These are phyloP conservation scores for Neurospora africana DNA, from an alignment of 495 filamentous ascomycete species.

Conservation along the genomic window DNA sequence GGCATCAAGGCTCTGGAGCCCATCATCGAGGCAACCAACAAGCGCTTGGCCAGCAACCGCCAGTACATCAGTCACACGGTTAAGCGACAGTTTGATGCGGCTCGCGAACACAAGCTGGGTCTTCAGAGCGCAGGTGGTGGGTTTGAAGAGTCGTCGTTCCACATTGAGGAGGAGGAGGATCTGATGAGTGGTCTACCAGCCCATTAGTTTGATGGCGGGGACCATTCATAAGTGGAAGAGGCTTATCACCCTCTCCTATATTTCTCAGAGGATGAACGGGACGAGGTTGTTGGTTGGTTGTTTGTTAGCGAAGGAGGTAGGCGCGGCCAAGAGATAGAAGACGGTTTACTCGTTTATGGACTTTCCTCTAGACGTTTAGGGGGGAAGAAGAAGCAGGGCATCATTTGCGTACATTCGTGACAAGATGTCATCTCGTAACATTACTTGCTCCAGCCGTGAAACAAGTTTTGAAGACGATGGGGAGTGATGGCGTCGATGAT, in stretches of 20 bases:
- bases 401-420: background rate
- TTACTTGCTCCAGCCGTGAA: background rate
- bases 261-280: background rate
- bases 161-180: background rate
- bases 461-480: background rate
- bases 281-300: background rate
- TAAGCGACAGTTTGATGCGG: slow-evolving; percentile 24
- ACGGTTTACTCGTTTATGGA: background rate
- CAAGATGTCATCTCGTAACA: background rate
- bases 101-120: background rate
- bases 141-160: background rate
- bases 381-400: background rate
- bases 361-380: background rate
- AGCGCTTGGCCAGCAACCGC: slow-evolving; percentile 45
- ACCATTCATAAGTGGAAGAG: background rate
- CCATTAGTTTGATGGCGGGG: background rate
- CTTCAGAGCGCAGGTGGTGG: background rate
- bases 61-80: slow-evolving; percentile 46
- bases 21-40: slow-evolving; percentile 38
- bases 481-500: background rate
- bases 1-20: slow-evolving; percentile 35
- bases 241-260: background rate
- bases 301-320: background rate
- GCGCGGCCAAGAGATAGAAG: background rate
- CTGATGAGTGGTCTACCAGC: background rate